Percentiles rank a stretch among this genome's conserved stretches.
phyloP scores from a whole-genome alignment of 192 early-diverging fungal genomes.

The Chytriomyces confervae region DNA sequence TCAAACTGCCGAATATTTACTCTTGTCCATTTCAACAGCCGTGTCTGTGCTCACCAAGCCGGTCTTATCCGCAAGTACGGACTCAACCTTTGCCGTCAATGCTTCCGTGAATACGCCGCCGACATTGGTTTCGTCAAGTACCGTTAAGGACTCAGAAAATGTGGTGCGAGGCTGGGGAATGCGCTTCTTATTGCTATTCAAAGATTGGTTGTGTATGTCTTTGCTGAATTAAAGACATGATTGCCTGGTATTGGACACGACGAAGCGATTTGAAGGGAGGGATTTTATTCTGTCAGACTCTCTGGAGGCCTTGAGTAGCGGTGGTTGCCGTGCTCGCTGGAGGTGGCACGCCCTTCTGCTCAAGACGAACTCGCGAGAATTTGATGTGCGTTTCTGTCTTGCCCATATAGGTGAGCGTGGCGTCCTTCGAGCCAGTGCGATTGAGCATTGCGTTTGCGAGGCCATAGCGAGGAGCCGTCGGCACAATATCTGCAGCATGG shows the following conservation, averaged over 20 bases:
- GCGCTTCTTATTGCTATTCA: background rate
- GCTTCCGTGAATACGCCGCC: constrained; percentile 98
- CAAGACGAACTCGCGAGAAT: constrained; percentile 23
- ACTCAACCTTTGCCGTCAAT: constrained; percentile 99
- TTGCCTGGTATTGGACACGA: background rate
- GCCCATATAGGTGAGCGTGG: constrained; percentile 18
- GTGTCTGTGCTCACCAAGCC: constrained; percentile 98
- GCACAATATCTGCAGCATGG: background rate
- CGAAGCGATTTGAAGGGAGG: background rate
- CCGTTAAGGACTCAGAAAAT: constrained; percentile 28
- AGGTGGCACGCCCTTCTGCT: background rate
- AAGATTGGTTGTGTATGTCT: background rate
- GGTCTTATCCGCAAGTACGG: constrained; percentile 99
- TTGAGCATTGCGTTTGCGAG: constrained; percentile 21
- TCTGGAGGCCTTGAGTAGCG: background rate
- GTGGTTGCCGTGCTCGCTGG: background rate
- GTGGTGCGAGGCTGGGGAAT: background rate
- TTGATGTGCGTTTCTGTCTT: constrained; percentile 18
- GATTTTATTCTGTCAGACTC: background rate
- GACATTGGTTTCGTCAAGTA: constrained; percentile 99
- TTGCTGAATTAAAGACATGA: background rate
- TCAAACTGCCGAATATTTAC: background rate
- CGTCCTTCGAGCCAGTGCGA: background rate
- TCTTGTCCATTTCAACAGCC: constrained; percentile 57
- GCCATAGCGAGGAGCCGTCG: constrained; percentile 12